A percentile compares a stretch with the other conserved stretches of the same genome.
phyloP scores from a whole-genome alignment of 768 basidiomycete genomes.

The Phylloporus sp. region DNA sequence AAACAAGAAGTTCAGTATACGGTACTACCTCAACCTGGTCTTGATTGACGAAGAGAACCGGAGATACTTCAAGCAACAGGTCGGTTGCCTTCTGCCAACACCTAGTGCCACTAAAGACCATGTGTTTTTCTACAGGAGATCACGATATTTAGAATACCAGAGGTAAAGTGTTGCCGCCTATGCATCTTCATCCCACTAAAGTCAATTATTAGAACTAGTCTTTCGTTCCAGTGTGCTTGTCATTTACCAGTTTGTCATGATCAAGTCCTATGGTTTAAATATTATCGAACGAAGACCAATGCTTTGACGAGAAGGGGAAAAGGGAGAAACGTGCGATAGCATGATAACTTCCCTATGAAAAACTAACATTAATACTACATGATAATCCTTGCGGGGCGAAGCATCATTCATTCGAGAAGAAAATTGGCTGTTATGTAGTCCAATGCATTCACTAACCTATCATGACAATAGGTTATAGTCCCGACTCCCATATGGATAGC shows the following conservation, averaged over 20 bases:
- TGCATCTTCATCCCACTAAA: not conserved
- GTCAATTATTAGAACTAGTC: conserved; percentile 33
- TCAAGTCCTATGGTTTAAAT: conserved; percentile 7
- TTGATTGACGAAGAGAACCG: conserved; percentile 98
- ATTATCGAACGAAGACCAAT: not conserved
- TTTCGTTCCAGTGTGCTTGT: conserved; percentile 3
- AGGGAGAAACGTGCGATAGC: not conserved
- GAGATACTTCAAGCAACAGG: conserved; percentile 97
- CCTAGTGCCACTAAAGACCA: not conserved
- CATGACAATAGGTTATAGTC: conserved; percentile 26
- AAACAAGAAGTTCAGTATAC: conserved; percentile 97
- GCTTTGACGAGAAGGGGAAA: not conserved
- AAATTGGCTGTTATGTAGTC: not conserved
- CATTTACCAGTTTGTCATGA: conserved; percentile 1
- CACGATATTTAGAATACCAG: conserved; percentile 86
- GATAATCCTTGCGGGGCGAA: not conserved
- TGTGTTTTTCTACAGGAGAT: conserved; percentile 54
- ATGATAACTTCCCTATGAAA: conserved; percentile 2
- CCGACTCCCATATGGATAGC: conserved; percentile 5
- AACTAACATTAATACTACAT: conserved; percentile 13
- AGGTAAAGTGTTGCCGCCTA: conserved; percentile 43
- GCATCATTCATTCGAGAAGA: not conserved
- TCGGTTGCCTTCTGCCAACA: conserved; percentile 22
- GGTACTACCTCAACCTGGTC: conserved; percentile 97
- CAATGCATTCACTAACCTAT: conserved; percentile 23